Percentiles rank a stretch among this genome's conserved stretches.
Evolutionary conservation across 169 alveolate genomes (phyloP).

Genomic region (Plasmodium inui): DNA sequence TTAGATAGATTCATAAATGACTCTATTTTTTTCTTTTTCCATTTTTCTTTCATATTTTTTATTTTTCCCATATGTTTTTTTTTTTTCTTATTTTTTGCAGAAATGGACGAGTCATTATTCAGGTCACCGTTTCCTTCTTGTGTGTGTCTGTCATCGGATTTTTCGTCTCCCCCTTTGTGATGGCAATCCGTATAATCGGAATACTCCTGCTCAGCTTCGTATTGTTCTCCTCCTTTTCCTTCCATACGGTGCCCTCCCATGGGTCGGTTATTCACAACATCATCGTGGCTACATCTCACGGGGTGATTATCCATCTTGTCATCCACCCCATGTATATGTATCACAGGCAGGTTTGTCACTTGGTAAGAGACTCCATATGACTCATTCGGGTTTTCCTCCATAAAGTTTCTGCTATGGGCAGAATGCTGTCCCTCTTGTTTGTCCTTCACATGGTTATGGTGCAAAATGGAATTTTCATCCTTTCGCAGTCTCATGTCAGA

Average conservation of each 20-base stretch:
- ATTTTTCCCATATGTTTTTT: slow-evolving; percentile 14
- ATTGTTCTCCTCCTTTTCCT: neutral
- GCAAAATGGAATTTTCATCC: neutral
- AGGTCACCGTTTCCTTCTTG: neutral
- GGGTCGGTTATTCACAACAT: neutral
- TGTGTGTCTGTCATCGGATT: neutral
- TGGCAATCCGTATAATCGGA: slow-evolving; percentile 1
- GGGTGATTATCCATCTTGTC: neutral
- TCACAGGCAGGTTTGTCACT: neutral
- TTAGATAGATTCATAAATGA: slow-evolving; percentile 28
- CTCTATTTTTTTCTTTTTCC: slow-evolving; percentile 43
- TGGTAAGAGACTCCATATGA: neutral
- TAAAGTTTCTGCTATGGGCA: neutral
- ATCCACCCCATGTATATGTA: neutral
- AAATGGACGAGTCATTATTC: neutral
- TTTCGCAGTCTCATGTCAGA: slow-evolving; percentile 24
- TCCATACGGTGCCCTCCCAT: neutral
- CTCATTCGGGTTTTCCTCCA: slow-evolving; percentile 11
- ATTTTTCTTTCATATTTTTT: slow-evolving; percentile 46
- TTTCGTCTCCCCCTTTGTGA: neutral
- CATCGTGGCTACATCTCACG: neutral
- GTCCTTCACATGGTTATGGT: neutral
- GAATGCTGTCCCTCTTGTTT: neutral
- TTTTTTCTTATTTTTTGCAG: neutral
- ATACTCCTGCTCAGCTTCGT: neutral